Evolutionary conservation across 164 flowering plant species (phyloP).

Genomic region (Aristolochia californica): DNA sequence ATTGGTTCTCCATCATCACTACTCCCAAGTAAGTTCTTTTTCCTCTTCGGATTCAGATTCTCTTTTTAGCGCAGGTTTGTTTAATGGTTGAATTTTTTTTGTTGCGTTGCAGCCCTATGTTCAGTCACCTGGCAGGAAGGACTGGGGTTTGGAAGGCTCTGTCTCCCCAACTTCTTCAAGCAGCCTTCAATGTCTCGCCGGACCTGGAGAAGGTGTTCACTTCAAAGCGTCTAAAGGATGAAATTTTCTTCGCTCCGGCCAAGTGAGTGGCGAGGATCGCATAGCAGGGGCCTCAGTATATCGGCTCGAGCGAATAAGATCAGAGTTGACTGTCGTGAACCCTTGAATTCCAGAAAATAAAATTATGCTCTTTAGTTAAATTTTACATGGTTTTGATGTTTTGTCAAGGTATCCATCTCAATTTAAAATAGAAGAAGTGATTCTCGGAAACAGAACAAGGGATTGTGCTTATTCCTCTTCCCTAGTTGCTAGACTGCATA

Average conservation of each 20-base stretch:
- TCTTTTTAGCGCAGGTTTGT: background rate
- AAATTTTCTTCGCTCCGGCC: conserved; percentile 62
- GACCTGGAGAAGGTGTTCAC: conserved; percentile 53
- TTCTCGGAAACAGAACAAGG: no score
- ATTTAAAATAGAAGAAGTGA: no score
- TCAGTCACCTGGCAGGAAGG: conserved; percentile 69
- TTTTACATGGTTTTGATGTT: no score
- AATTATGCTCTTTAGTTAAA: no score
- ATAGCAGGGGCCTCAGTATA: no score
- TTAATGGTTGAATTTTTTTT: background rate
- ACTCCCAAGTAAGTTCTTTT: conserved; percentile 54
- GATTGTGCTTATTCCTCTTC: no score
- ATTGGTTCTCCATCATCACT: conserved; percentile 76
- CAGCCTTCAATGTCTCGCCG: conserved; percentile 46
- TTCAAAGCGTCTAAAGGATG: conserved; percentile 45
- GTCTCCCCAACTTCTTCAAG: conserved; percentile 58
- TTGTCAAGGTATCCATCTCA: no score
- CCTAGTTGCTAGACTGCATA: no score
- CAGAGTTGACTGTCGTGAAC: no score
- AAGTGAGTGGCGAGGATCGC: conserved; percentile 15
- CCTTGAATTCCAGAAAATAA: no score
- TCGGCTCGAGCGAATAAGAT: no score
- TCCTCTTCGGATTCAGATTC: background rate
- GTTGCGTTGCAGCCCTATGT: conserved; percentile 41
- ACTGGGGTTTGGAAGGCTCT: conserved; percentile 61